Evolutionary conservation across 305 asterid species (phyloP).

Genomic region (Caryopteris hybrid): DNA sequence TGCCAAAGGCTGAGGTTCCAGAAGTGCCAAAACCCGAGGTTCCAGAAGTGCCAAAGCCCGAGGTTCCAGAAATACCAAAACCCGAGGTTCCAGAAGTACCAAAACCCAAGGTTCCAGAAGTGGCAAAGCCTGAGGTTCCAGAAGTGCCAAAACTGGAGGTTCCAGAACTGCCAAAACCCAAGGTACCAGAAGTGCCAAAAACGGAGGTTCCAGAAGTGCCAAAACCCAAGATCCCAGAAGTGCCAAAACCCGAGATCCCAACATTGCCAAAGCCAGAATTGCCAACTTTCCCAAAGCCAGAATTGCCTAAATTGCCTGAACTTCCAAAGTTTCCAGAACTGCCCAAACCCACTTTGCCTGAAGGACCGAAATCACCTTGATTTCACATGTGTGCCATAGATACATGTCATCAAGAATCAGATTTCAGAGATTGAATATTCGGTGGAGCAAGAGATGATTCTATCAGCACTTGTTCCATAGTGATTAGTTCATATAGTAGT

Average conservation of each 20-base stretch:
- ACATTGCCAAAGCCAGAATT: conserved; percentile 7
- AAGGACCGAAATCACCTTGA: conserved; percentile 24
- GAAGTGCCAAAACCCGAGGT: not conserved
- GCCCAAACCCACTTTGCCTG: conserved; percentile 21
- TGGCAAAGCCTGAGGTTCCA: not conserved
- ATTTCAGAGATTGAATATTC: not conserved
- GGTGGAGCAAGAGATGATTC: not conserved
- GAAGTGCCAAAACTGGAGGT: not conserved
- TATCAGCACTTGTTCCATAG: not conserved
- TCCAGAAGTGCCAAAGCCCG: not conserved
- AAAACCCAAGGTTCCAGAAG: too few relatives aligned
- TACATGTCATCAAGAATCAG: not conserved
- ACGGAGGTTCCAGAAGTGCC: not conserved
- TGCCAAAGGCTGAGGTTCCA: conserved; percentile 13
- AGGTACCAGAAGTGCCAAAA: not conserved
- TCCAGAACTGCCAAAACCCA: not conserved
- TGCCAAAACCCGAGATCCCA: conserved; percentile 8
- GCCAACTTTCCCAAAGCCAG: conserved; percentile 14
- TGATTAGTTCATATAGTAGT: not conserved
- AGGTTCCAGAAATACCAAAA: too few relatives aligned
- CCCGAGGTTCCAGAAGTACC: too few relatives aligned
- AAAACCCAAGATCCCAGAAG: not conserved
- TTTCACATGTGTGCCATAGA: not conserved
- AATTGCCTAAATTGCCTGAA: conserved; percentile 12
- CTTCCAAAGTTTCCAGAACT: conserved; percentile 16